Percentiles rank a stretch among this genome's conserved stretches.
Conservation (phyloP, 2,329 filamentous ascomycete genomes). For the Plectosphaerella plurivora region DNA sequence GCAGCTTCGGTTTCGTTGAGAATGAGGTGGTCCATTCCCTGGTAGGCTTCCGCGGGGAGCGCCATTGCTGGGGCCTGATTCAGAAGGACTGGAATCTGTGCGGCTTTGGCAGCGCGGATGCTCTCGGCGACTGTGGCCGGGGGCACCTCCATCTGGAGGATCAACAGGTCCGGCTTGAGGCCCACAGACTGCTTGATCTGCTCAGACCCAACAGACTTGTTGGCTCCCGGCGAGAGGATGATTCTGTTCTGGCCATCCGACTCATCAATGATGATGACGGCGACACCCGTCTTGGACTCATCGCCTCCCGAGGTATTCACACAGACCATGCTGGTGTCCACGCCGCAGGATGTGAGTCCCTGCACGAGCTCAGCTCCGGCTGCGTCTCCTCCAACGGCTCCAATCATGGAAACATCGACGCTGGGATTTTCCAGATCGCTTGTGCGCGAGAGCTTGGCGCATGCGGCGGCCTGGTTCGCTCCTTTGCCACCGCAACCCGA, state of each 20-base stretch:
- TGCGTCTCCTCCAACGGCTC: conserved; percentile 50
- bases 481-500: conserved; percentile 59
- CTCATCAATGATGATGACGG: conserved; percentile 54
- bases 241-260: conserved; percentile 54
- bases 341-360: conserved; percentile 39
- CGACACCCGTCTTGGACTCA: conserved; percentile 40
- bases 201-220: conserved; percentile 26
- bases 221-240: conserved; percentile 51
- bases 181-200: conserved; percentile 15
- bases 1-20: conserved; percentile 73
- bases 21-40: conserved; percentile 59
- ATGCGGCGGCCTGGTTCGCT: conserved; percentile 70
- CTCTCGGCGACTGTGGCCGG: conserved; percentile 46
- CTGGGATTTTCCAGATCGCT: conserved; percentile 5
- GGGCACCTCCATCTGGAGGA: conserved; percentile 59
- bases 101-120: conserved; percentile 32
- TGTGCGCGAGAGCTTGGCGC: conserved; percentile 50
- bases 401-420: conserved; percentile 50
- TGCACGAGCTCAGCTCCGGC: conserved; percentile 43
- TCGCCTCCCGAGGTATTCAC: conserved; percentile 27
- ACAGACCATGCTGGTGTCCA: conserved; percentile 39
- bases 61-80: conserved; percentile 65
- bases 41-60: conserved; percentile 54
- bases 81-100: conserved; percentile 52
- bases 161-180: conserved; percentile 47